Evolutionary conservation across 345 rosid genomes (phyloP).

Genomic region (Dipteronia dyeriana): DNA sequence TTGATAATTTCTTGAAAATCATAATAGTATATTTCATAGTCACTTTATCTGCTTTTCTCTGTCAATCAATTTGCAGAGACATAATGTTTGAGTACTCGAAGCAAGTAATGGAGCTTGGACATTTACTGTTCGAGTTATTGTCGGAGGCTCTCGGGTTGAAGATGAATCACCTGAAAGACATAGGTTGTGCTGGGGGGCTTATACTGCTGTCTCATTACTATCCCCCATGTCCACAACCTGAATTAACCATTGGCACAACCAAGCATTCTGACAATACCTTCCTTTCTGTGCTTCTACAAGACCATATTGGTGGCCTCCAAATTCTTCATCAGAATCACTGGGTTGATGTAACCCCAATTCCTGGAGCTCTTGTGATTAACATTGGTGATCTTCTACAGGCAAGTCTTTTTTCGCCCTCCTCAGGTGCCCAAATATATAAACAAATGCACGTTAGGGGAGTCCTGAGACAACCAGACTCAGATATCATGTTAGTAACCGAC

Average conservation of each 20-base stretch:
- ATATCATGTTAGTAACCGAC: no score
- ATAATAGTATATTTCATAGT: no score
- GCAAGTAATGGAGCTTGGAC: conserved; percentile 6
- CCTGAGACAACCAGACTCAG: no score
- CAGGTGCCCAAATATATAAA: no score
- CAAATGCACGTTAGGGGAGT: no score
- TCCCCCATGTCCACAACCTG: conserved; percentile 45
- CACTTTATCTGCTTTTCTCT: no score
- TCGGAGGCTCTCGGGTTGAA: conserved; percentile 41
- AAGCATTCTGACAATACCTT: conserved; percentile 35
- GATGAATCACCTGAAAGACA: conserved; percentile 20
- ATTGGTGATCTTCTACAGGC: conserved; percentile 43
- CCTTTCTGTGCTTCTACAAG: conserved; percentile 37
- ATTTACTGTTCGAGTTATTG: conserved; percentile 22
- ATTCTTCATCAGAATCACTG: conserved; percentile 33
- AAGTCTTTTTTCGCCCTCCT: background rate
- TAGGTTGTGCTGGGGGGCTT: conserved; percentile 26
- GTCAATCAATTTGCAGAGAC: conserved; percentile 14
- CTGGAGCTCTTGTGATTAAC: conserved; percentile 37
- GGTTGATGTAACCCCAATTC: conserved; percentile 32
- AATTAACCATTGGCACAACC: conserved; percentile 29
- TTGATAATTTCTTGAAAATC: no score
- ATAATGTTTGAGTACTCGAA: conserved; percentile 9
- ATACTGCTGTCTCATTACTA: conserved; percentile 31
- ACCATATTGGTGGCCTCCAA: conserved; percentile 44